Evolutionary conservation across 2,329 filamentous ascomycete genomes (phyloP), one percentile per base, ranked within the genome.

Genomic region (Dothideomycetes sp.): DNA sequence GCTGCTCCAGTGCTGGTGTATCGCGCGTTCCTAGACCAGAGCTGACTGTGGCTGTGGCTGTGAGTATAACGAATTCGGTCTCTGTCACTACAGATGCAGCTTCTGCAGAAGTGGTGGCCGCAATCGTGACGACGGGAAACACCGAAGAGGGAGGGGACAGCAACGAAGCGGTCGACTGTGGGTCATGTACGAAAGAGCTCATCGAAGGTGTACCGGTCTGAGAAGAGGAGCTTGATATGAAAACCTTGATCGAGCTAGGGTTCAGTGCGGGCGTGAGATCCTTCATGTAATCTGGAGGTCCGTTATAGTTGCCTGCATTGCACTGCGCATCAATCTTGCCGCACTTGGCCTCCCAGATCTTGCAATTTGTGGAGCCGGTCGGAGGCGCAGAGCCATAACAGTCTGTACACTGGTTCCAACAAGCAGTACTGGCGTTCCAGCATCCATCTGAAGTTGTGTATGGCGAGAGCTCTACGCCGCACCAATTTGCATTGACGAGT

Each of bases 401-500:
- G n/a, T 48, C 53, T 3, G 69, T 58, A 19, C 62, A 59, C 61
- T 85, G 78, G 18, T 58, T 53, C 65, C 69, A 85, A 66, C 63
- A 66, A 9, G 44, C 42, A 19, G 41, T 44, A 34, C 42, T 44
- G 18, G 47, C 44, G 32, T 46, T 43, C 41, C 44, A 49, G 40
- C 47, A 49, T 38, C 47, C 45, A 18, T 40, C 35, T 52, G 77
- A 66, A 33, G 64, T 62, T 4, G 60, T 62, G 61, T 81, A 84
- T 7, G 59, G 50, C 0, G 70, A 56, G 1, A 84, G 66, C 52
- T 82, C 71, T 43, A 69, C 63, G 37, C 70, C 79, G 58, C 78
- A 83, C 81, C 80, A 86, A 62, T 86, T 84, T 43, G 65, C 80
- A 53, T 83, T 84, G 52, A 76, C 74, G 44, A 79, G 52, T 29